Conservation (phyloP, 441 rosid genomes). For the Lepidium campestre region DNA sequence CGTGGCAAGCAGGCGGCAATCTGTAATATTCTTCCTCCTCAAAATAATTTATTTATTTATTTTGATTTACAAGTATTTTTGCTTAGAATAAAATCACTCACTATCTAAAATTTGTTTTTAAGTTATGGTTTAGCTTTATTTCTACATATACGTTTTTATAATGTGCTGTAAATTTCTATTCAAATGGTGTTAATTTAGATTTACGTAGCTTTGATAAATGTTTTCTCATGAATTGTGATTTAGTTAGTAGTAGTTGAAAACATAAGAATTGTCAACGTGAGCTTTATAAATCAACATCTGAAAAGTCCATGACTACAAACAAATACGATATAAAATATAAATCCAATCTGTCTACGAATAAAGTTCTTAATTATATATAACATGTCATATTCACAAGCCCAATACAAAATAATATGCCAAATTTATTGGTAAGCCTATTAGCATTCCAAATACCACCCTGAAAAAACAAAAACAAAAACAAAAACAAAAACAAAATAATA, state of each 20-base stretch:
- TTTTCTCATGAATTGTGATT: background rate
- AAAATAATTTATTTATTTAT: background rate
- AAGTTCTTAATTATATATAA: background rate
- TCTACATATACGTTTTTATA: background rate
- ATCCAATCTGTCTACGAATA: background rate
- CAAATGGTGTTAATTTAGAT: background rate
- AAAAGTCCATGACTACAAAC: background rate
- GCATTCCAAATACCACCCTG: conserved; percentile 85
- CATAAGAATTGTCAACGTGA: background rate
- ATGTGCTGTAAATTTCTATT: background rate
- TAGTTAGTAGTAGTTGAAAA: background rate
- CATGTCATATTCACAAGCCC: conserved; percentile 41
- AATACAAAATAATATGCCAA: conserved; percentile 71
- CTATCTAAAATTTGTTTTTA: background rate
- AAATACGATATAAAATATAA: background rate
- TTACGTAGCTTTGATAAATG: background rate
- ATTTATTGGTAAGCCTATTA: conserved; percentile 65
- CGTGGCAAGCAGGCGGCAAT: conserved; percentile 9
- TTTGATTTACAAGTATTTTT: too few species aligned
- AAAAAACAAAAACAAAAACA: background rate
- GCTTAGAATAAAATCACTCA: background rate
- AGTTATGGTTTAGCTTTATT: background rate
- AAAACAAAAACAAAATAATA: background rate
- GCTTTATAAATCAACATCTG: background rate
- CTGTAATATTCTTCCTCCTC: background rate